These are phyloP conservation scores for Diplodia mutila DNA, from an alignment of 2,329 filamentous ascomycete species.

Conservation along the genomic window DNA sequence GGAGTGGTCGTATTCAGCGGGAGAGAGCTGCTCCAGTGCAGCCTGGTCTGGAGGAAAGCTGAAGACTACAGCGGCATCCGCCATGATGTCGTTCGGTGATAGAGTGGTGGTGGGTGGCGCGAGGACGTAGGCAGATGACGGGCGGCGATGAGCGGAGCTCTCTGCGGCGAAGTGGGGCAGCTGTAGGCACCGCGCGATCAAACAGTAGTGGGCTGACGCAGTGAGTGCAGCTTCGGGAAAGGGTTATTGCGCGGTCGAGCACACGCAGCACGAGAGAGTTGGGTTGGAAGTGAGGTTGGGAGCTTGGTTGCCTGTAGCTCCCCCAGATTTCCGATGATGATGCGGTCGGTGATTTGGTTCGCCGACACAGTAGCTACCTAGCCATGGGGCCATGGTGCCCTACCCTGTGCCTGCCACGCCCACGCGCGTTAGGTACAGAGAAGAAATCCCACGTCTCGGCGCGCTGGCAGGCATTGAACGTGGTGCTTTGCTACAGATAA, in stretches of 20 bases:
- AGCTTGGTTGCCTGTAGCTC: slow-evolving; percentile 22
- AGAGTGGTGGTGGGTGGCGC: background rate
- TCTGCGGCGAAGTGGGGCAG: slow-evolving; percentile 14
- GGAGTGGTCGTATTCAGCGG: slow-evolving; percentile 44
- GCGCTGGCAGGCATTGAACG: background rate
- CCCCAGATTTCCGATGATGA: slow-evolving; percentile 26
- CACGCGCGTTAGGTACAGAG: background rate
- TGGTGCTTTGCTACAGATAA: background rate
- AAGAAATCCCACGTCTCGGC: background rate
- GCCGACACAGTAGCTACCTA: slow-evolving; percentile 17
- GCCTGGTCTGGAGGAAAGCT: slow-evolving; percentile 21
- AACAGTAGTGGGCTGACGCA: background rate
- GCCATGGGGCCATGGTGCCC: background rate
- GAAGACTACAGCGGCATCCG: slow-evolving; percentile 20
- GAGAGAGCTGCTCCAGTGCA: slow-evolving; percentile 19
- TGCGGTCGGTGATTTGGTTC: slow-evolving; percentile 21
- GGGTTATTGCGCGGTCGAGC: background rate
- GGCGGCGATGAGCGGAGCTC: slow-evolving; percentile 17
- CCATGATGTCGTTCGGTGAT: slow-evolving; percentile 9
- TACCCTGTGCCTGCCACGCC: background rate
- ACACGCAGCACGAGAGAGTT: background rate
- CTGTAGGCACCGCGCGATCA: background rate
- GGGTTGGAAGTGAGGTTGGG: background rate
- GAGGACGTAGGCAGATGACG: background rate
- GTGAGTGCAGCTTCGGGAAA: background rate